Evolutionary conservation across 2,329 filamentous ascomycete genomes (phyloP), one percentile per base, ranked within the genome.

Genomic region (Epichloe gansuensis): DNA sequence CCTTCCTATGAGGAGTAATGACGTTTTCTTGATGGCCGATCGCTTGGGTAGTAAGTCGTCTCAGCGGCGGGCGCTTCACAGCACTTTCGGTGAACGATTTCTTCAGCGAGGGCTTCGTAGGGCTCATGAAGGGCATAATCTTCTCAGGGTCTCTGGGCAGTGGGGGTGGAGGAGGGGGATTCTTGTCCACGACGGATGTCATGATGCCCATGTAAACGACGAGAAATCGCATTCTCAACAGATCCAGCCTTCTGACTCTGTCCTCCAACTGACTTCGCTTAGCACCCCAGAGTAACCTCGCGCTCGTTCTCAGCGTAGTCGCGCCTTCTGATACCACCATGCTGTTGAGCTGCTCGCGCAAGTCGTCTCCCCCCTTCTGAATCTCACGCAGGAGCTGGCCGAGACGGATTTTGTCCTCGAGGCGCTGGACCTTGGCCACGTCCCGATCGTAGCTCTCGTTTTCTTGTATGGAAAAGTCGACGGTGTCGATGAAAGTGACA

Each of bases 371-470:
- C 78, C 74, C 70, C 62, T 72, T 76, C 63, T 82, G 80, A 53
- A 84, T 83, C 65, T 84, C 79, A 56, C 77, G 74, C 56, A 83
- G 67, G 54, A 84, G 67, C 42, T 73, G 72, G 54, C 69, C 71
- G 41, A 84, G 71, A 48, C 80, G 77, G 47, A 82, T 61, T 68
- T 82, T 82, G 63, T 84, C 80, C 56, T 82, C 80, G 34, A 82
- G 70, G 41, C 75, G 75, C 61, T 71, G 72, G 40, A 83, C 72
- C 54, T 74, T 76, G 51, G 73, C 68, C 47, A 83, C 71, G 59
- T 84, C 78, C 58, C 73, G 70, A 63, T 82, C 77, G 62, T 82
- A 82, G 60, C 72, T 77, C 64, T 83, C 80, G 60, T 82, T 83
- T 63, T 84, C 81, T 58, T 76, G 70, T 47, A 81, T 71, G 40